A percentile compares a stretch with the other conserved stretches of the same genome.
These are phyloP conservation scores for Favolaschia claudopus DNA, from an alignment of 768 basidiomycete species.

Conservation along the genomic window DNA sequence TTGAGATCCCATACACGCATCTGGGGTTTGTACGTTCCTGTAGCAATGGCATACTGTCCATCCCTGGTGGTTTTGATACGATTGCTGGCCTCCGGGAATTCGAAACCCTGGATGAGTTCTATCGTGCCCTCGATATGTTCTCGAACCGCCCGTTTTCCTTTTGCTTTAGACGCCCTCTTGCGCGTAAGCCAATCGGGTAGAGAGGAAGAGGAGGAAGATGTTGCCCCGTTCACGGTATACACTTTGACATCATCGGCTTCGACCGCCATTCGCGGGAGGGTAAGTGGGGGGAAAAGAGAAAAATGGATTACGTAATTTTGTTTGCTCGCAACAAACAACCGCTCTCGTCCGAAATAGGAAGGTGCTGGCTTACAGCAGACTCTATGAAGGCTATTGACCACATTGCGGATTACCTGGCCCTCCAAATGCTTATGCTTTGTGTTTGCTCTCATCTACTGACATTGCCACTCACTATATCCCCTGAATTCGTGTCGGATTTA, in stretches of 20 bases:
- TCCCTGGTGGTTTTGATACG: slow-evolving; percentile 90
- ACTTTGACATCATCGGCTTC: slow-evolving; percentile 70
- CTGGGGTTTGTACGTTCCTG: slow-evolving; percentile 97
- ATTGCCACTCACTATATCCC: too few relatives aligned
- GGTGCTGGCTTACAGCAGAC: too few relatives aligned
- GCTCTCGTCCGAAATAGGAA: background rate
- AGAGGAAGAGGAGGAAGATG: slow-evolving; percentile 86
- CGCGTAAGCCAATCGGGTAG: slow-evolving; percentile 94
- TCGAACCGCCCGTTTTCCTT: slow-evolving; percentile 68
- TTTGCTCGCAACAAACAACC: background rate
- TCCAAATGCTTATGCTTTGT: too few relatives aligned
- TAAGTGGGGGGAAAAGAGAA: background rate
- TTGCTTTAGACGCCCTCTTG: slow-evolving; percentile 68
- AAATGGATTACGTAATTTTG: background rate
- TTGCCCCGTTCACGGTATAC: slow-evolving; percentile 95
- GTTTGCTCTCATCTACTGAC: too few relatives aligned
- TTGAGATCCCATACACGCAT: slow-evolving; percentile 96
- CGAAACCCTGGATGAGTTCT: slow-evolving; percentile 94
- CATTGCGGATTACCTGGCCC: too few relatives aligned
- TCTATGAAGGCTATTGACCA: too few relatives aligned
- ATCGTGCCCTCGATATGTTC: slow-evolving; percentile 87
- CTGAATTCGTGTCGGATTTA: too few relatives aligned
- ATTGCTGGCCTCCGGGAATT: slow-evolving; percentile 96
- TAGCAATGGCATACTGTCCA: slow-evolving; percentile 91
- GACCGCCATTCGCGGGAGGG: slow-evolving; percentile 31